Conservation (phyloP, 306 rosid species). For the Cucurbita maxima region DNA sequence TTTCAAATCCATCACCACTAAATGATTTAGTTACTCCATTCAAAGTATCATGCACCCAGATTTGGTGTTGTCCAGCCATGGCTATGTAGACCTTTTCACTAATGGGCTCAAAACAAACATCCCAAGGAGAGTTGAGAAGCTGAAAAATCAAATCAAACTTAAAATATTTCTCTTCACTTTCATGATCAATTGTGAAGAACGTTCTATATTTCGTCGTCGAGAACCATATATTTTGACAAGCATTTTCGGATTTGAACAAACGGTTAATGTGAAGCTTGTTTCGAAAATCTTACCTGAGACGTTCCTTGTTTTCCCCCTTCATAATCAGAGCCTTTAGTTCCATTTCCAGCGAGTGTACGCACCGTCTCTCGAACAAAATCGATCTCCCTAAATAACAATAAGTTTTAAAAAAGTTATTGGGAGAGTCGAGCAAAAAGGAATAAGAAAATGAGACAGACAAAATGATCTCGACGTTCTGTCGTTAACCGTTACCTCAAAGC, state of each 20-base stretch:
- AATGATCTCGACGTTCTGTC: not conserved
- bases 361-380: conserved; percentile 77
- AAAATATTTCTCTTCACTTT: not conserved
- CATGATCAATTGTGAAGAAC: not conserved
- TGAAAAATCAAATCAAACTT: conserved; percentile 17
- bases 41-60: conserved; percentile 64
- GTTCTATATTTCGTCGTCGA: not conserved
- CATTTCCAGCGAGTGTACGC: conserved; percentile 84
- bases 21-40: conserved; percentile 54
- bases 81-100: conserved; percentile 75
- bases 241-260: not conserved
- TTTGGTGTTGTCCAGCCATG: conserved; percentile 96
- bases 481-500: conserved; percentile 54
- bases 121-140: conserved; percentile 99
- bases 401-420: not conserved
- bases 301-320: conserved; percentile 68
- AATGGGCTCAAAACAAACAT: conserved; percentile 82
- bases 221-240: not conserved
- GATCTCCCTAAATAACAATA: conserved; percentile 44
- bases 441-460: not conserved
- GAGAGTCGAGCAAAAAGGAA: not conserved
- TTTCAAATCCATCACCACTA: conserved; percentile 93
- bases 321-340: conserved; percentile 90
- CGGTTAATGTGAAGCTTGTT: conserved; percentile 6
- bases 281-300: conserved; percentile 46